Evolutionary conservation across 768 basidiomycete species (phyloP).

Genomic region (Termitomyces bulborhizus): DNA sequence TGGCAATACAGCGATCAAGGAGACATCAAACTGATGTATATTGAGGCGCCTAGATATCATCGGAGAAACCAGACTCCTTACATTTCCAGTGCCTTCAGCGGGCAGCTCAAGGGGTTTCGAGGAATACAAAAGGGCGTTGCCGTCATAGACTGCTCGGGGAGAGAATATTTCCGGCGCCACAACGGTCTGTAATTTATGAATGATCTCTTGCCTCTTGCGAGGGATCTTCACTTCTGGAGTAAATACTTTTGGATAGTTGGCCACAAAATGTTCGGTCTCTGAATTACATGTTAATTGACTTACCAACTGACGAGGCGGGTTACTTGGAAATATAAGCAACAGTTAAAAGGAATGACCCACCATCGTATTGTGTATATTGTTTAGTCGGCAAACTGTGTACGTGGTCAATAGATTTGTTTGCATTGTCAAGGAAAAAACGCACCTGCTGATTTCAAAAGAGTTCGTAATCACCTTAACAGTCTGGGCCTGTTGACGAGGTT

Average conservation of each 20-base stretch:
- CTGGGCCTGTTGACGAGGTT: constrained; percentile 2
- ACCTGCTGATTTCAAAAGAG: constrained; percentile 22
- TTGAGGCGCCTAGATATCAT: not conserved
- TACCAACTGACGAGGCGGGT: not conserved
- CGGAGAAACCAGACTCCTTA: constrained; percentile 10
- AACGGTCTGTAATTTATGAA: constrained; percentile 33
- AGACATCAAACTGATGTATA: constrained; percentile 26
- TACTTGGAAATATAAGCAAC: not conserved
- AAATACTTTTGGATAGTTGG: constrained; percentile 12
- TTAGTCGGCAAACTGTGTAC: constrained; percentile 19
- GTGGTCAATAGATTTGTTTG: not conserved
- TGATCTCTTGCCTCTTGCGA: constrained; percentile 23
- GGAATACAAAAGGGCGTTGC: constrained; percentile 35
- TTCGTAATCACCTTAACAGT: constrained; percentile 21
- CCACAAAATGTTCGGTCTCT: not conserved
- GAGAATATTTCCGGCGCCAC: constrained; percentile 28
- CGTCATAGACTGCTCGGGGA: constrained; percentile 42
- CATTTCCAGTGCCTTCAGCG: constrained; percentile 22
- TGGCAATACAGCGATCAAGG: constrained; percentile 14
- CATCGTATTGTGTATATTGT: constrained; percentile 24
- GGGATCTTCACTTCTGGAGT: constrained; percentile 17
- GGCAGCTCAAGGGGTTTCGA: constrained; percentile 22
- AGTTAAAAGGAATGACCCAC: constrained; percentile 9
- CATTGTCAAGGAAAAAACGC: not conserved
- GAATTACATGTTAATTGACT: not conserved